A percentile compares a stretch with the other conserved stretches of the same genome.
Evolutionary conservation across 345 rosid species (phyloP).

Genomic region (Eucalyptus pauciflora): DNA sequence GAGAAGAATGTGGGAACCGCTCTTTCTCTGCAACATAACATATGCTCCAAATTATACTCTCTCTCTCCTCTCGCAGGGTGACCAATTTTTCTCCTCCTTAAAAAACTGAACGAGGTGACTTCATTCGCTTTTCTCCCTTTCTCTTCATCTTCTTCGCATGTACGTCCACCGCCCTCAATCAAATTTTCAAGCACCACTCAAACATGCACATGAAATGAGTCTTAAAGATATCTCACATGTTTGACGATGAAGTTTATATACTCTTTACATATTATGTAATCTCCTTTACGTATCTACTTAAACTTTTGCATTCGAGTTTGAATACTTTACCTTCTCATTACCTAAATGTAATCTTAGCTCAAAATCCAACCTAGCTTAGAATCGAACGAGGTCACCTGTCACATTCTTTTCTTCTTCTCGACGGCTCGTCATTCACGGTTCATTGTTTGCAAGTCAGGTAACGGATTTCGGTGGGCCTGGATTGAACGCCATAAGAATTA

Average conservation of each 20-base stretch:
- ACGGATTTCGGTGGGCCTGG: not conserved
- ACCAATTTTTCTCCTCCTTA: not conserved
- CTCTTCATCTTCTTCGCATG: not conserved
- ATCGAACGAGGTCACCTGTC: not conserved
- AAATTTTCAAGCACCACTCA: not conserved
- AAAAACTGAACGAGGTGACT: not conserved
- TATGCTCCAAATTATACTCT: no score
- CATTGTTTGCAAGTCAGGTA: not conserved
- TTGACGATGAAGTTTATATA: fast-evolving
- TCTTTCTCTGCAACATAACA: not conserved
- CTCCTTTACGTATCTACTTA: not conserved
- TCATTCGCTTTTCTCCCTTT: not conserved
- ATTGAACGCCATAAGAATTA: no score
- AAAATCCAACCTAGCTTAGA: not conserved
- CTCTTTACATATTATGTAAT: no score
- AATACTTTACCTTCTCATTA: not conserved
- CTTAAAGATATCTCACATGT: not conserved
- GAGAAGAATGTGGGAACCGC: not conserved
- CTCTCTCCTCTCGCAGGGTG: not conserved
- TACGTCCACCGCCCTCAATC: not conserved
- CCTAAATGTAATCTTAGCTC: not conserved
- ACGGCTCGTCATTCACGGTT: not conserved
- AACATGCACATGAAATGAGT: not conserved
- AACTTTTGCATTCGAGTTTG: not conserved
- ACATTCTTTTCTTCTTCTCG: not conserved